A percentile compares a stretch with the other conserved stretches of the same genome.
Conservation (phyloP, 345 rosid species). For the Lumnitzera racemosa region DNA sequence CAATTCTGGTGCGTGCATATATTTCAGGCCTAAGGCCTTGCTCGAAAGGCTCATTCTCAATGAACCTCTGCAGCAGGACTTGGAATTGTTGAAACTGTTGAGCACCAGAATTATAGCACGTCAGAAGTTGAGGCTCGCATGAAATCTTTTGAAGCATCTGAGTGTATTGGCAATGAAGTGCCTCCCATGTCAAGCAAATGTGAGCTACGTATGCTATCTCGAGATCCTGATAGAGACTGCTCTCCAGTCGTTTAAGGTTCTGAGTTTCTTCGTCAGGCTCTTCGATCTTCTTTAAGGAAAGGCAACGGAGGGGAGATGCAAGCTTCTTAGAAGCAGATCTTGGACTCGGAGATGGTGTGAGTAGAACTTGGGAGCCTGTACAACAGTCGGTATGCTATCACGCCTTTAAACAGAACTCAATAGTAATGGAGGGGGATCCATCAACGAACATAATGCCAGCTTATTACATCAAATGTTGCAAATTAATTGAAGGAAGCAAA, state of each 20-base stretch:
- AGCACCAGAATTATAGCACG: constrained; percentile 71
- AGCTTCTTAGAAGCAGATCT: constrained; percentile 75
- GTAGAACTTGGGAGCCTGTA: constrained; percentile 39
- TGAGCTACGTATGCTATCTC: constrained; percentile 91
- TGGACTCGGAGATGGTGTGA: constrained; percentile 77
- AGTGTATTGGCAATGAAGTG: constrained; percentile 87
- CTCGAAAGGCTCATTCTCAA: constrained; percentile 91
- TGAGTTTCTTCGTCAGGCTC: constrained; percentile 66
- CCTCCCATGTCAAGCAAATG: constrained; percentile 96
- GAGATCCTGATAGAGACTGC: constrained; percentile 55
- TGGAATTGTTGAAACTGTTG: constrained; percentile 87
- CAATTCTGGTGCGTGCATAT: constrained; percentile 64
- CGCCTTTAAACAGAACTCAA: too few species aligned
- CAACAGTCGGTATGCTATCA: background rate
- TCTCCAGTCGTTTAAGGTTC: constrained; percentile 38
- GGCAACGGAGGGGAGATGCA: constrained; percentile 78
- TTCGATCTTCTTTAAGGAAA: constrained; percentile 62
- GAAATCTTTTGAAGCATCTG: constrained; percentile 66
- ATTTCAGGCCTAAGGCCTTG: constrained; percentile 64
- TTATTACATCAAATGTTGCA: too few species aligned
- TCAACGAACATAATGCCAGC: too few species aligned
- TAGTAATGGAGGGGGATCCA: too few species aligned
- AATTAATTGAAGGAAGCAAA: too few species aligned
- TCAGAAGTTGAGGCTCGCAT: constrained; percentile 49
- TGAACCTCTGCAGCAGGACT: constrained; percentile 80